These are phyloP conservation scores for Exophiala sp. DNA, from an alignment of 2,329 filamentous ascomycete species.

Conservation along the genomic window DNA sequence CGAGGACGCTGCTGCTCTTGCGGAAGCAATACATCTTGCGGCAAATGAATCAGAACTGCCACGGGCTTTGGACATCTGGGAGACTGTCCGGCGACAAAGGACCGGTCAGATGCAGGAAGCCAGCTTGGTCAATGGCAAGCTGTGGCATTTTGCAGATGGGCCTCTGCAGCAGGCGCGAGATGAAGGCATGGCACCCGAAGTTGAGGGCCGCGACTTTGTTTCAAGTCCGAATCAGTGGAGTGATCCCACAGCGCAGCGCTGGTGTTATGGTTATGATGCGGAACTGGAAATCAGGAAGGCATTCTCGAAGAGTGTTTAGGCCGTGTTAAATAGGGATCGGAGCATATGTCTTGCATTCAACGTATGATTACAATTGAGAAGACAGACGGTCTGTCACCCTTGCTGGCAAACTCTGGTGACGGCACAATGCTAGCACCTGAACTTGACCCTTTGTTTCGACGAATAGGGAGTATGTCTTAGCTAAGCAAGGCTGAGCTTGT, in stretches of 20 bases:
- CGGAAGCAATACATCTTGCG: conserved; percentile 16
- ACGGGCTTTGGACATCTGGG: conserved; percentile 37
- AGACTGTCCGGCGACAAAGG: conserved; percentile 35
- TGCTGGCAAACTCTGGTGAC: too few species aligned
- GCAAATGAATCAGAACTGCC: conserved; percentile 29
- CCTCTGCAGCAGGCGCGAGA: conserved; percentile 43
- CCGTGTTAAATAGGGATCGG: conserved; percentile 5
- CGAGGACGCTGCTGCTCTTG: conserved; percentile 43
- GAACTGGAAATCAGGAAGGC: conserved; percentile 37
- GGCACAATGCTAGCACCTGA: too few species aligned
- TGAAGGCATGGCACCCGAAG: conserved; percentile 41
- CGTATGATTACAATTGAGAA: neutral
- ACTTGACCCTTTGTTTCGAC: too few species aligned
- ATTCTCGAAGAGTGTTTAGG: conserved; percentile 19
- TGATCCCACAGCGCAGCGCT: conserved; percentile 45
- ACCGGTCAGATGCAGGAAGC: conserved; percentile 43
- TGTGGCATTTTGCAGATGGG: conserved; percentile 50
- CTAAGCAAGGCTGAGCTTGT: too few species aligned
- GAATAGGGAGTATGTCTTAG: too few species aligned
- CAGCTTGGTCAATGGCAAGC: conserved; percentile 44
- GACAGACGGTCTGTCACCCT: neutral
- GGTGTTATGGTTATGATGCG: conserved; percentile 51
- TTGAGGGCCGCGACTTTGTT: conserved; percentile 36
- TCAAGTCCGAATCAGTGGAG: conserved; percentile 50
- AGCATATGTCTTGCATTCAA: neutral